Evolutionary conservation across 805 yeast genomes (phyloP).

Genomic region (Pichia nakasei): DNA sequence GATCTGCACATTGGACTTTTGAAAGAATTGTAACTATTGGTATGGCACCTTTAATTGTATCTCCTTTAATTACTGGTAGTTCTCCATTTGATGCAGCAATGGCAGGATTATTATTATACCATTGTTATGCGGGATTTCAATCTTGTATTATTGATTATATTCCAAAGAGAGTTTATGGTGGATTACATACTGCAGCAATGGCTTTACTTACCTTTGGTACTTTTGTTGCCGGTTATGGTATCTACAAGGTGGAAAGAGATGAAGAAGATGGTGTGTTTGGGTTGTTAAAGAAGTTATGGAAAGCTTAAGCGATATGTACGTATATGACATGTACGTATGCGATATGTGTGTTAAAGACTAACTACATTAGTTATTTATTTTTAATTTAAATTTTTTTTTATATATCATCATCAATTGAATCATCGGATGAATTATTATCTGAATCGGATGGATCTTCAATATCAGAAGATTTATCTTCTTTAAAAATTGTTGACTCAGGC

Average conservation of each 20-base stretch:
- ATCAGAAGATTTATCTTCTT: constrained; percentile 16
- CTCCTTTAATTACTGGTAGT: constrained; percentile 52
- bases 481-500: constrained; percentile 56
- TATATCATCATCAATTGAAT: constrained; percentile 2
- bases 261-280: constrained; percentile 58
- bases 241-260: constrained; percentile 57
- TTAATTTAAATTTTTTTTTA: too few species aligned
- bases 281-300: constrained; percentile 28
- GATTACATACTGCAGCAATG: constrained; percentile 53
- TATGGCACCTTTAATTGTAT: constrained; percentile 52
- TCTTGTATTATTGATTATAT: constrained; percentile 74
- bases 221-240: constrained; percentile 58
- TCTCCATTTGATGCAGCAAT: constrained; percentile 50
- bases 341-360: too few species aligned
- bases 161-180: constrained; percentile 65
- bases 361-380: too few species aligned
- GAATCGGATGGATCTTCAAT: constrained; percentile 4
- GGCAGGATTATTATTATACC: constrained; percentile 48
- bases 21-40: constrained; percentile 55
- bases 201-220: constrained; percentile 55
- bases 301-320: constrained; percentile 13
- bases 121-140: constrained; percentile 64
- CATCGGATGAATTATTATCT: too few species aligned
- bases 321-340: too few species aligned
- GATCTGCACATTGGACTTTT: constrained; percentile 67